Base-by-base conservation (phyloP, 441 rosid genomes). In the Populus hybrid region DNA sequence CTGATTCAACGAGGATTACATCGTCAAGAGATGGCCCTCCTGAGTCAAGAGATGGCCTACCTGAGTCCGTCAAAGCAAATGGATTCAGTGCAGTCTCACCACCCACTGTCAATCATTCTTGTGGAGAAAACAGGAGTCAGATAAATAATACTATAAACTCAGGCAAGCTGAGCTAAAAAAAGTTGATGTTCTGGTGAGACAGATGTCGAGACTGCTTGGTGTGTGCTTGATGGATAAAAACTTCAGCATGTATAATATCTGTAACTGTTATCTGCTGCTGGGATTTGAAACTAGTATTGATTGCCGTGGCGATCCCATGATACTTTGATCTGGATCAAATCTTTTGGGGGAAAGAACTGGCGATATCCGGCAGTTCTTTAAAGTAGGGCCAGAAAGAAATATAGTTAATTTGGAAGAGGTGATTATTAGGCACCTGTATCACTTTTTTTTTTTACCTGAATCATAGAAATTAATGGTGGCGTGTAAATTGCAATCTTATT, bases 81-180 rank as follows among this genome's bases (percentile, higher is more conserved):
- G 98, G 98, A 61, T 89, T 86, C 82, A 82, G 73, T 77, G 82
- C 82, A 57, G 86, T 74, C 70, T 75, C 88, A 57, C 80, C 83
- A 40, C 72, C 88, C 28, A 38, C 78, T 70, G 83, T 76, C 77
- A 88, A 83, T 77, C 78, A 59, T 67, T 79, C 87, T 69, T 74
- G 64, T 74, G 87, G 86, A 82, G 92, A 85, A 77, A 68, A 80
- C 80, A 14, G 74, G 81, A n/a, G 72, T 24, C 76, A 79, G 84
- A 63, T 84, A 81, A 81, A 70, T 34, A 72, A 20, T 9, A 7
- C 54, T 18, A 16, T 16, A 24, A 36, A 21, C 57, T 26, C 46
- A 38, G 10, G 46, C 38, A 61, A 57, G 76, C 20, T 12, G 20
- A 14, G 57, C 57, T 46, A 14, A 46, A 46, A 46, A 4, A 4